These are phyloP conservation scores for Noccaea caerulescens DNA, from an alignment of 345 rosid genomes.

Conservation along the genomic window DNA sequence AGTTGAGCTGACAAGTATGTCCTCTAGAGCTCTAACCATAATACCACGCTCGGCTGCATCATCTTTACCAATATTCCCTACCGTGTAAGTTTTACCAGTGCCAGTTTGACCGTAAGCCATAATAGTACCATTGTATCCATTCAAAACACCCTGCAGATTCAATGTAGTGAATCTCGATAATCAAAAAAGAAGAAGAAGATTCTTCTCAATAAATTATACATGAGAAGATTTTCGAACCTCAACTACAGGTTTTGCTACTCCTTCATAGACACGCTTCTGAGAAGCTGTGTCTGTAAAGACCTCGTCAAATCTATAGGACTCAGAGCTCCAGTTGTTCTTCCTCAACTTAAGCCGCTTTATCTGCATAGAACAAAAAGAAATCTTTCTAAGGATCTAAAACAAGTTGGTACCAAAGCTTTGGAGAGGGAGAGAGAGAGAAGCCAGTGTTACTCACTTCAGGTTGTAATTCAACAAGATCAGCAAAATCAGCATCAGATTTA, in stretches of 20 bases:
- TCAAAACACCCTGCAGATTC: slow-evolving; percentile 78
- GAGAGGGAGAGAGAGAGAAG: slow-evolving; percentile 1
- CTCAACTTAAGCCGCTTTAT: slow-evolving; percentile 78
- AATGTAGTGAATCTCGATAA: slow-evolving; percentile 1
- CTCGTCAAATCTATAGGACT: slow-evolving; percentile 83
- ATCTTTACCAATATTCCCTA: slow-evolving; percentile 80
- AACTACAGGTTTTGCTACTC: slow-evolving; percentile 87
- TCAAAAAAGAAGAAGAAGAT: not conserved
- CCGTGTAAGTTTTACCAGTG: slow-evolving; percentile 90
- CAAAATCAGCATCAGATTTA: slow-evolving; percentile 74
- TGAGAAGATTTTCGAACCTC: slow-evolving; percentile 56
- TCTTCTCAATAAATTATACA: not conserved
- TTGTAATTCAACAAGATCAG: slow-evolving; percentile 83
- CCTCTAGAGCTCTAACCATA: slow-evolving; percentile 92
- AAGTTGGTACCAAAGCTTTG: too few species aligned
- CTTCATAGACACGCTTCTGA: slow-evolving; percentile 91
- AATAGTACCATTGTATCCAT: slow-evolving; percentile 92
- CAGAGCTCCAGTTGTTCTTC: slow-evolving; percentile 90
- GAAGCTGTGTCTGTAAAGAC: slow-evolving; percentile 81
- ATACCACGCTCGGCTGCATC: slow-evolving; percentile 91
- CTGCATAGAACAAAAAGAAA: slow-evolving; percentile 43
- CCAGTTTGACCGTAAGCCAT: slow-evolving; percentile 99
- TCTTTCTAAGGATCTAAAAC: slow-evolving; percentile 5
- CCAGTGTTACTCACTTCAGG: slow-evolving; percentile 63
- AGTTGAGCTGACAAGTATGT: slow-evolving; percentile 56